phyloP scores from a whole-genome alignment of 192 early-diverging fungal species.

The Backusella mclennaniae region DNA sequence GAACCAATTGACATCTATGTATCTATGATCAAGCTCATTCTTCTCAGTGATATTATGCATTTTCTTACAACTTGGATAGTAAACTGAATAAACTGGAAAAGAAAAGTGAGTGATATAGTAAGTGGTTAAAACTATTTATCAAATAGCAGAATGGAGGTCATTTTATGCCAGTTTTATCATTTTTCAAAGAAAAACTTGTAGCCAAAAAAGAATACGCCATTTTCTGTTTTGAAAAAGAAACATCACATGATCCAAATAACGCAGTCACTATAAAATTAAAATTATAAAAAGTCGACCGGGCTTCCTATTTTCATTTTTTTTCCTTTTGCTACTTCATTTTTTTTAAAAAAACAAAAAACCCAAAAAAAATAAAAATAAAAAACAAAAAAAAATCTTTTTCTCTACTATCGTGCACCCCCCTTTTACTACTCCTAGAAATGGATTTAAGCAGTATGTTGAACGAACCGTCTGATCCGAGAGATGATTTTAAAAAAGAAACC shows the following conservation, averaged over 20 bases:
- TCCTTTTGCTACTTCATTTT: not conserved
- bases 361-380: not conserved
- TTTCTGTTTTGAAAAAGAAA: too few relatives aligned
- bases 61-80: not conserved
- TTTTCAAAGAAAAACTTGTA: too few relatives aligned
- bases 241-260: not conserved
- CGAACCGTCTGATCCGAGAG: not conserved
- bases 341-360: not conserved
- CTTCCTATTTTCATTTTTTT: not conserved
- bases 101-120: not conserved
- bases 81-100: not conserved
- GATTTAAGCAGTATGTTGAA: slow-evolving; percentile 19
- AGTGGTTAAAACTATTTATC: not conserved
- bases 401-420: not conserved
- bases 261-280: not conserved
- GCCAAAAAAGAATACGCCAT: too few relatives aligned
- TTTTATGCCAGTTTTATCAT: not conserved
- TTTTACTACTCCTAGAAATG: slow-evolving; percentile 7
- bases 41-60: not conserved
- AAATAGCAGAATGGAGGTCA: not conserved
- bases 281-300: not conserved
- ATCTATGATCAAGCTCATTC: not conserved
- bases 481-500: not conserved
- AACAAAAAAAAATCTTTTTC: not conserved
- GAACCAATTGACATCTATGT: not conserved